Conservation (phyloP, 2,329 filamentous ascomycete species). For the Falciphora oryzae region DNA sequence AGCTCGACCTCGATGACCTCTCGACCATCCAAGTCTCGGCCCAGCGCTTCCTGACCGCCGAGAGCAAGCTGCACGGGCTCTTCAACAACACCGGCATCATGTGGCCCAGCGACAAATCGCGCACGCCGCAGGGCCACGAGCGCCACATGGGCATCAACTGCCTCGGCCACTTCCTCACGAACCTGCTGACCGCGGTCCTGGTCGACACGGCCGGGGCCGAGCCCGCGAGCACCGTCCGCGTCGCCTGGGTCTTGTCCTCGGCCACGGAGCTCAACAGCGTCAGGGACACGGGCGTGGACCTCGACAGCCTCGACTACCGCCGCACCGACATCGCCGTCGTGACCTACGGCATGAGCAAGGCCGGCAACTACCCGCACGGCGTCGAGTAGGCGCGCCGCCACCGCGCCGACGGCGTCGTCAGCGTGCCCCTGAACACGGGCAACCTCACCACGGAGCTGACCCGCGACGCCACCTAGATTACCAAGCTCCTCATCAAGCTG, state of each 20-base stretch:
- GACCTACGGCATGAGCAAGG: slow-evolving; percentile 19
- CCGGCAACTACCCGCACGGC: slow-evolving; percentile 18
- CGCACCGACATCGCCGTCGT: background rate
- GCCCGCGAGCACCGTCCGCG: slow-evolving; percentile 14
- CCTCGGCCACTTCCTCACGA: slow-evolving; percentile 17
- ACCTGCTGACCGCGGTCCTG: slow-evolving; percentile 20
- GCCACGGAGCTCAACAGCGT: slow-evolving; percentile 11
- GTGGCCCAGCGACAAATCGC: slow-evolving; percentile 20
- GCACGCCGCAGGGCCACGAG: slow-evolving; percentile 41
- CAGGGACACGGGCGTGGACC: slow-evolving; percentile 14
- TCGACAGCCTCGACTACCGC: slow-evolving; percentile 22
- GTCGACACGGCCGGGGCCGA: slow-evolving; percentile 14
- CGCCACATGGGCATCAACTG: slow-evolving; percentile 17
- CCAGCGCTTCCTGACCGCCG: slow-evolving; percentile 17
- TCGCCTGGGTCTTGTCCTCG: slow-evolving; percentile 21
- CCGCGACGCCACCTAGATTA: slow-evolving; percentile 13
- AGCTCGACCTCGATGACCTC: slow-evolving; percentile 25
- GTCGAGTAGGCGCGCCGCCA: slow-evolving; percentile 20
- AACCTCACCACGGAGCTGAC: slow-evolving; percentile 20
- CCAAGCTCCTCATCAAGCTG: slow-evolving; percentile 10
- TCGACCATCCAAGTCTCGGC: slow-evolving; percentile 19
- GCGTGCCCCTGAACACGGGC: slow-evolving; percentile 11
- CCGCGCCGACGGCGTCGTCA: slow-evolving; percentile 20
- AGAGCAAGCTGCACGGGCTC: slow-evolving; percentile 28
- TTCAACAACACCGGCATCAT: slow-evolving; percentile 36